Evolutionary conservation across 2,329 filamentous ascomycete genomes (phyloP).

Genomic region (Pseudogymnoascus verrucosus): DNA sequence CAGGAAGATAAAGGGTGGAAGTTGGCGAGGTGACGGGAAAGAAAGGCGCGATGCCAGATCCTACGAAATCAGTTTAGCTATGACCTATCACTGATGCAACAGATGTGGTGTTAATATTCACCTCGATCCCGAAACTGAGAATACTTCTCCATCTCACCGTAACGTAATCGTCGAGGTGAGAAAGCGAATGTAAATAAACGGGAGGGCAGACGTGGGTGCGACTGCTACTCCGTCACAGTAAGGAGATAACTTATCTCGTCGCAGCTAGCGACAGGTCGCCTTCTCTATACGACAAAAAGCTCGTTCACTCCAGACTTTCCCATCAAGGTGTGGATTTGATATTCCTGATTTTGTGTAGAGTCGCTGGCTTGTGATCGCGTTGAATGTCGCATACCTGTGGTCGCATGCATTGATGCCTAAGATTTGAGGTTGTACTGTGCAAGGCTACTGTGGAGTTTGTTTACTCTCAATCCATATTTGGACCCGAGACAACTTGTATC

Average conservation of each 20-base stretch:
- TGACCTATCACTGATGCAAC: conserved; percentile 16
- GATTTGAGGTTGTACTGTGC: background rate
- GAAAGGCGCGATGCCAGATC: conserved; percentile 93
- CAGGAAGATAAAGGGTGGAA: conserved; percentile 52
- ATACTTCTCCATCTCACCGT: conserved; percentile 59
- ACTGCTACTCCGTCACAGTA: background rate
- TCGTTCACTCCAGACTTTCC: conserved; percentile 1
- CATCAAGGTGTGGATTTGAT: background rate
- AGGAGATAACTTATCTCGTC: conserved; percentile 7
- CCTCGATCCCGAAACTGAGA: conserved; percentile 68
- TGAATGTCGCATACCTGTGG: background rate
- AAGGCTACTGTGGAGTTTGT: conserved; percentile 7
- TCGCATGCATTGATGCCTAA: background rate
- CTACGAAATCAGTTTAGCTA: conserved; percentile 39
- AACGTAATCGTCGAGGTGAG: background rate
- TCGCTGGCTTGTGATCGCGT: background rate
- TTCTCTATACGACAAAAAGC: conserved; percentile 7
- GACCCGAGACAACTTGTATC: conserved; percentile 1
- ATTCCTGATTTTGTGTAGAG: background rate
- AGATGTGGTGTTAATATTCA: conserved; percentile 28
- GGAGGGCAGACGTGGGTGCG: conserved; percentile 1
- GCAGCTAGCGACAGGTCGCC: conserved; percentile 7
- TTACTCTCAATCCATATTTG: conserved; percentile 7
- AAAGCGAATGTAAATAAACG: background rate
- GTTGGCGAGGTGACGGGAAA: conserved; percentile 67